Base-by-base conservation (phyloP, 768 basidiomycete genomes). In the Serendipita indica region DNA sequence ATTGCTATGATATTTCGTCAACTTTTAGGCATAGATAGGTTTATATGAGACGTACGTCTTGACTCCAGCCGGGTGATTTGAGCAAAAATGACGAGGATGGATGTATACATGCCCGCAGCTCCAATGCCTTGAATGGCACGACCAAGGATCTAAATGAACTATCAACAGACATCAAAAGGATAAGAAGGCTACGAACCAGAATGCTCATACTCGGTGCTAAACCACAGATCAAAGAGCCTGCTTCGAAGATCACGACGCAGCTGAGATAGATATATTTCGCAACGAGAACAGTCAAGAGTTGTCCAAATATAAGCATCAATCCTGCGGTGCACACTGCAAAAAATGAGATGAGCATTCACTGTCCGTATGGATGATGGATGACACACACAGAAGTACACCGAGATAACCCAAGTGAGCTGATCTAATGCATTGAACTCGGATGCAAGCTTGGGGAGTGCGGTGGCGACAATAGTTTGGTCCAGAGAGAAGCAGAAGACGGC, bases 61-160 rank as follows among this genome's bases (percentile, higher is more conserved):
- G 49, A 22, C n/a, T 27, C 22, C 7, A 27, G 49, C n/a, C n/a
- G 20, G 22, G 49, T 27, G 49, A 54, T 32, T 54, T 54, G 49
- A 28, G 64, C 60, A 37, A 69, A 46, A 32, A 67, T 62, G 14
- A 63, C 58, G 22, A 68, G 60, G 52, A 66, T 61, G 2, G 62
- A 63, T 1, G 64, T 62, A 46, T 64, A 67, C 43, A 68, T 64
- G 7, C 63, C 75, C 1, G 73, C 70, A 1, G 72, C 75, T 1
- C 76, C 77, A 2, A 75, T 59, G 7, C 77, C 77, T 2, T 72
- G 67, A 35, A 78, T 63, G 0, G 76, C 76, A 16, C 77, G 67
- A 10, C 77, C 77, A 46, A 75, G 66, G 52, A 74, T 73, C n/a
- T n/a, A n/a, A n/a, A n/a, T n/a, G n/a, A n/a, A n/a, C n/a, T n/a